These are phyloP conservation scores for Fonsecaea nubica DNA, from an alignment of 2,329 filamentous ascomycete species.

Conservation along the genomic window DNA sequence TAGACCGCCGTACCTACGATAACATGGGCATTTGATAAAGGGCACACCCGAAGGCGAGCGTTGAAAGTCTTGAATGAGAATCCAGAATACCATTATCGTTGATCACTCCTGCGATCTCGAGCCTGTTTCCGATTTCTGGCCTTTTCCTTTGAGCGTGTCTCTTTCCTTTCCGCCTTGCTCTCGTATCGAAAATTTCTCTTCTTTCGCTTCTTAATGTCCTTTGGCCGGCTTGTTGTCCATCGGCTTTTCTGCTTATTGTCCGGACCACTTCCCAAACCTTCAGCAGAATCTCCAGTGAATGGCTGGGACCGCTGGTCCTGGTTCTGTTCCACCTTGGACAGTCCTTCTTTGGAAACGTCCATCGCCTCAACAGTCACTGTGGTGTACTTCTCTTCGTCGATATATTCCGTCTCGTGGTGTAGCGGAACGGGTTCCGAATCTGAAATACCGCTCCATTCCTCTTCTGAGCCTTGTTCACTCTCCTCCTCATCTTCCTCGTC, in stretches of 20 bases:
- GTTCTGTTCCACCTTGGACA: slow-evolving; percentile 60
- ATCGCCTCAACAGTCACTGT: slow-evolving; percentile 94
- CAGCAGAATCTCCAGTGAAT: slow-evolving; percentile 43
- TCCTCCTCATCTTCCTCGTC: slow-evolving; percentile 48
- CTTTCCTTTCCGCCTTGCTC: slow-evolving; percentile 78
- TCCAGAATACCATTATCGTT: slow-evolving; percentile 34
- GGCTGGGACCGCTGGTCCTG: slow-evolving; percentile 41
- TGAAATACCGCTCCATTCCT: slow-evolving; percentile 71
- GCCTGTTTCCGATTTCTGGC: slow-evolving; percentile 74
- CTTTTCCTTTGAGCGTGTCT: slow-evolving; percentile 66
- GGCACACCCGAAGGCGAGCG: slow-evolving; percentile 24
- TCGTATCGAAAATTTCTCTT: slow-evolving; percentile 96
- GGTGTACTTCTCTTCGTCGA: slow-evolving; percentile 95
- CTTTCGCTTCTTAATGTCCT: slow-evolving; percentile 62
- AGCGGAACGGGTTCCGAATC: slow-evolving; percentile 59
- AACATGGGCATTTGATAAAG: slow-evolving; percentile 37
- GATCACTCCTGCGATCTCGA: slow-evolving; percentile 56
- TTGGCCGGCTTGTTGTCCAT: slow-evolving; percentile 55
- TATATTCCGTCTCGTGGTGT: slow-evolving; percentile 88
- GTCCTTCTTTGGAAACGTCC: slow-evolving; percentile 74
- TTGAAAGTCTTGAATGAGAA: slow-evolving; percentile 32
- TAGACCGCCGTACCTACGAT: slow-evolving; percentile 37
- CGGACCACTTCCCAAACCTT: slow-evolving; percentile 31
- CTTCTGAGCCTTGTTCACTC: slow-evolving; percentile 53
- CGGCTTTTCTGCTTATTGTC: slow-evolving; percentile 47